Conservation (phyloP, 345 rosid genomes). For the Erucastrum elatum region DNA sequence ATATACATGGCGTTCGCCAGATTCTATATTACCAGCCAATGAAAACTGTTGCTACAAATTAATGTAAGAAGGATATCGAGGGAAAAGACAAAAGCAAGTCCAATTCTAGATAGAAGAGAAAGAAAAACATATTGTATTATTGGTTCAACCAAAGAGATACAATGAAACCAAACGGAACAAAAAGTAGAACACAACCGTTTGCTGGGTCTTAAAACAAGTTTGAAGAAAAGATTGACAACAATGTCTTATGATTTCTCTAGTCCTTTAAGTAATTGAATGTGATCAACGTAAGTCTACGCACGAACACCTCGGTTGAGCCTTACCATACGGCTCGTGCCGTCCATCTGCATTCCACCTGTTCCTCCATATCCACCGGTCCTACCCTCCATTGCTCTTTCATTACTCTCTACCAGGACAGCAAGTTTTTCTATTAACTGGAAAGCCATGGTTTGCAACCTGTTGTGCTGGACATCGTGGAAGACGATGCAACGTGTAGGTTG, state of each 20-base stretch:
- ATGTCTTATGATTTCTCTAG: conserved; percentile 6
- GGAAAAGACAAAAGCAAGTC: background rate
- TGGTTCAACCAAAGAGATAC: background rate
- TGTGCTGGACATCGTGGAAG: no score
- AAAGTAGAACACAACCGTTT: background rate
- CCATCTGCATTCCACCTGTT: conserved; percentile 45
- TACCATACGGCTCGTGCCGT: no score
- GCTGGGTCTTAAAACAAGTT: background rate
- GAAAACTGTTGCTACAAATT: conserved; percentile 43
- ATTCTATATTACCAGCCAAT: background rate
- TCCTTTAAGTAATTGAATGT: background rate
- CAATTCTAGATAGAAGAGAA: no score
- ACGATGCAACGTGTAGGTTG: no score
- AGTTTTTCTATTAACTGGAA: no score
- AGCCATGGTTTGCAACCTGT: no score
- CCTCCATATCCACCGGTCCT: conserved; percentile 63
- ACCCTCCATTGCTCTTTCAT: no score
- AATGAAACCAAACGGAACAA: background rate
- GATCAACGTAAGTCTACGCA: conserved; percentile 16
- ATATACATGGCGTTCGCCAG: no score
- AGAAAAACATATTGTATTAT: no score
- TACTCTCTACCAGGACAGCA: no score
- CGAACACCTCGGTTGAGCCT: no score
- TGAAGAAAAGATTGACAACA: background rate
- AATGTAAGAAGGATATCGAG: conserved; percentile 30